A percentile compares a stretch with the other conserved stretches of the same genome.
Evolutionary conservation across 768 basidiomycete species (phyloP).

Genomic region (Mycena filopes): DNA sequence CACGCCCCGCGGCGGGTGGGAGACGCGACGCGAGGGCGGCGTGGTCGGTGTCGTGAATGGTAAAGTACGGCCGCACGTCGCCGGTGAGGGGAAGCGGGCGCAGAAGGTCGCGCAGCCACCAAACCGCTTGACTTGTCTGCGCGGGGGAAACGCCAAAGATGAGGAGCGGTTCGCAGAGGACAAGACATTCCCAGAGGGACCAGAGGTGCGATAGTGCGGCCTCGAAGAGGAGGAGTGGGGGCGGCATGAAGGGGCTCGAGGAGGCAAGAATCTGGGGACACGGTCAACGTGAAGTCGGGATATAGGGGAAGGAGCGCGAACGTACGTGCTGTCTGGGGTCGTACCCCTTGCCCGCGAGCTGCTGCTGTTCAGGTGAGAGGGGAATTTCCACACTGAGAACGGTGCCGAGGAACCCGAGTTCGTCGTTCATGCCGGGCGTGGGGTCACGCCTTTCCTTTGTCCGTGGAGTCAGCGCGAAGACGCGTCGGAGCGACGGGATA

Average conservation of each 20-base stretch:
- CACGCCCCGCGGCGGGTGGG: constrained; percentile 78
- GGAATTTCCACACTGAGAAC: constrained; percentile 82
- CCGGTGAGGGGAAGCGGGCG: constrained; percentile 71
- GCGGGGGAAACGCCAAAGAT: constrained; percentile 85
- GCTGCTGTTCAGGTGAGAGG: constrained; percentile 73
- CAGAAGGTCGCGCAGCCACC: constrained; percentile 91
- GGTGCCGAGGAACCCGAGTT: constrained; percentile 87
- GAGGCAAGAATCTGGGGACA: constrained; percentile 72
- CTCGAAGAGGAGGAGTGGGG: constrained; percentile 70
- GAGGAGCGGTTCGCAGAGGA: constrained; percentile 90
- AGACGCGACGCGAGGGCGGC: constrained; percentile 79
- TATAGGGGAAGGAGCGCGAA: constrained; percentile 13
- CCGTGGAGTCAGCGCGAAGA: constrained; percentile 38
- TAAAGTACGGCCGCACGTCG: constrained; percentile 94
- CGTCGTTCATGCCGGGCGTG: constrained; percentile 68
- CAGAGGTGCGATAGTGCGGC: constrained; percentile 74
- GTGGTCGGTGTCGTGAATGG: constrained; percentile 94
- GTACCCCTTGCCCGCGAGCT: constrained; percentile 68
- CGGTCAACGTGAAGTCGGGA: not conserved
- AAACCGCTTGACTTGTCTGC: constrained; percentile 86
- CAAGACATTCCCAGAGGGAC: constrained; percentile 94
- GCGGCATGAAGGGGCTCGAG: constrained; percentile 65
- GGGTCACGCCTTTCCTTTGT: constrained; percentile 84
- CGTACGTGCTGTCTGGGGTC: constrained; percentile 63
- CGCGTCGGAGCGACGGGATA: constrained; percentile 22